Evolutionary conservation across 306 rosid genomes (phyloP), one percentile per base, ranked within the genome.

Genomic region (Malus fusca): DNA sequence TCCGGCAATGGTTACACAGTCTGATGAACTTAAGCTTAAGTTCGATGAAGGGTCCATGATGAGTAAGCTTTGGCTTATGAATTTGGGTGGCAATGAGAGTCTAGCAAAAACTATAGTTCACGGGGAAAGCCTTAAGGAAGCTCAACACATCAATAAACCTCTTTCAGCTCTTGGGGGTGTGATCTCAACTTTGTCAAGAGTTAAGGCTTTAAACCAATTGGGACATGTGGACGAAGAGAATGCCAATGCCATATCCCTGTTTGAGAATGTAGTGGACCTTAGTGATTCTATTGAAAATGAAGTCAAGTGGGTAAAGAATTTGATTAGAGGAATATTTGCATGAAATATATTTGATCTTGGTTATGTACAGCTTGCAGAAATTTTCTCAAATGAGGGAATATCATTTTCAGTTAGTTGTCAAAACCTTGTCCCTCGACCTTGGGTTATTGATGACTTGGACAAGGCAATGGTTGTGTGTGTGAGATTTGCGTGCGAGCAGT

Each of bases 321-420:
- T 94, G 28, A 85, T 92, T 58, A 86, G 91, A 80, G 96, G 98
- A 56, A 83, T 94, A 77, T 94, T 94, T 42, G 96, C 98, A 5
- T 97, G 98, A 72, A 94, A 94, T 81, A 92, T 94, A 78, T 94
- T 94, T 86, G 98, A 94, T 85, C 98, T 94, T 56, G 98, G 98
- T 80, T 90, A 96, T 35, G 93, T 95, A 58, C 95, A 89, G 92
- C 31, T 28, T 28, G 31, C 31, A 28, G 4, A 28, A 28, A 3
- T 28, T 28, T 3, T 28, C 31, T 28, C 31, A 28, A 28, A 28
- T 2, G 31, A 28, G 31, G 31, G 31, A 2, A 28, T 28, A 4
- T 28, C 4, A 2, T 28, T 28, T 28, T 28, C 0, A 28, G 31
- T 28, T 28, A 28, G 31, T 28, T 28, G 31, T 28, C 31, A 28